Conservation (phyloP, 2,329 filamentous ascomycete genomes). For the Pseudopithomyces chartarum region DNA sequence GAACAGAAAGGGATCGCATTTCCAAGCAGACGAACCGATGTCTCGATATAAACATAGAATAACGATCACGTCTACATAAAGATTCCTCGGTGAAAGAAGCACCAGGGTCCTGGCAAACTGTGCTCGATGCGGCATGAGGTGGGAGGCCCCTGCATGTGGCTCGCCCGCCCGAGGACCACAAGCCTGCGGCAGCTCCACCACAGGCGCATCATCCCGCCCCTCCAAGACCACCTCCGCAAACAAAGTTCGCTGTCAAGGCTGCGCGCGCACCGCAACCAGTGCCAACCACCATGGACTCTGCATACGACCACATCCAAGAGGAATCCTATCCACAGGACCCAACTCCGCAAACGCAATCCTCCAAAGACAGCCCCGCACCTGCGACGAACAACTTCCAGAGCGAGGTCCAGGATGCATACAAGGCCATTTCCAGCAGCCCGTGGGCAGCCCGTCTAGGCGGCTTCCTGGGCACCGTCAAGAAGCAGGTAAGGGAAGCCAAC, state of each 20-base stretch:
- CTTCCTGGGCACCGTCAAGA: constrained; percentile 88
- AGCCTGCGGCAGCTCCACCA: background rate
- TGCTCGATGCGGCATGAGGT: no score
- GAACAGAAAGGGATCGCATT: no score
- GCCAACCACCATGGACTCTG: constrained; percentile 84
- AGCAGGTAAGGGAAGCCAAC: constrained; percentile 67
- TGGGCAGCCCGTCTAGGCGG: constrained; percentile 91
- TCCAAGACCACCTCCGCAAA: background rate
- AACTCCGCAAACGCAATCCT: constrained; percentile 52
- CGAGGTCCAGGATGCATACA: constrained; percentile 94
- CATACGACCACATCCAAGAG: constrained; percentile 96
- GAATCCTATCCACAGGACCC: constrained; percentile 64
- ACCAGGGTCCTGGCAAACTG: no score
- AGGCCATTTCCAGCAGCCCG: constrained; percentile 85
- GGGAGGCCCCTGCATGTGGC: no score
- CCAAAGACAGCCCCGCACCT: constrained; percentile 48
- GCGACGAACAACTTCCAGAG: constrained; percentile 68
- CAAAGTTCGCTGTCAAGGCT: background rate
- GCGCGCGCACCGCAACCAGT: constrained; percentile 2
- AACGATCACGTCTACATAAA: no score
- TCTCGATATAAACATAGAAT: no score
- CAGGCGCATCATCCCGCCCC: background rate
- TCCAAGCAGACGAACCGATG: no score
- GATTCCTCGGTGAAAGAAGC: no score
- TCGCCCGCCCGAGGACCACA: background rate